A percentile compares a stretch with the other conserved stretches of the same genome.
These are phyloP conservation scores for Vitis hybrid DNA, from an alignment of 177 flowering plant genomes.

Conservation along the genomic window DNA sequence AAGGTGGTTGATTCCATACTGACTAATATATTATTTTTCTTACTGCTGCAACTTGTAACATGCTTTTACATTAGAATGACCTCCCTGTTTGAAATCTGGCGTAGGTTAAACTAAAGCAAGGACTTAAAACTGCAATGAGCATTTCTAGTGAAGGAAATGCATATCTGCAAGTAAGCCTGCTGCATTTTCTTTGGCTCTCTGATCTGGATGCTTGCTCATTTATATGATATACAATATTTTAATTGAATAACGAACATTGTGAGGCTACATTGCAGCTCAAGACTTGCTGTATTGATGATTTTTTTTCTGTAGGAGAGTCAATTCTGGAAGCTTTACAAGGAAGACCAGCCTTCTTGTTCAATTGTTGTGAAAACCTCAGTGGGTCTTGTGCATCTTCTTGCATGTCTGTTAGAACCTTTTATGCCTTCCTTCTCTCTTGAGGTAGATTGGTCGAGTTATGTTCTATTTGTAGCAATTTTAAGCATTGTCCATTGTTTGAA, in stretches of 20 bases:
- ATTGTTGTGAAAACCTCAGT: conserved; percentile 79
- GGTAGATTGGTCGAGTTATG: conserved; percentile 37
- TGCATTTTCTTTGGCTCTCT: background rate
- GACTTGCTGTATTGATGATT: background rate
- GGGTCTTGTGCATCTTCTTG: conserved; percentile 85
- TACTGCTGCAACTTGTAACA: too few species aligned
- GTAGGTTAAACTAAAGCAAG: conserved; percentile 94
- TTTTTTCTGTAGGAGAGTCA: conserved; percentile 60
- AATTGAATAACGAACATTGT: too few species aligned
- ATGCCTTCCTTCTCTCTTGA: conserved; percentile 89
- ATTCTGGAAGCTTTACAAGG: conserved; percentile 95
- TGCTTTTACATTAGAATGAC: too few species aligned
- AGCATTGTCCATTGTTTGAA: background rate
- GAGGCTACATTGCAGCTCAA: too few species aligned
- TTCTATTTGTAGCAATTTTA: too few species aligned
- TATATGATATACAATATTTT: background rate
- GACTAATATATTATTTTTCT: too few species aligned
- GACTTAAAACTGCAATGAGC: conserved; percentile 84
- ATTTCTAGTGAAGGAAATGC: conserved; percentile 92
- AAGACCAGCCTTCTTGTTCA: conserved; percentile 63
- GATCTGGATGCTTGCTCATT: background rate
- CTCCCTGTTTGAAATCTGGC: conserved; percentile 1
- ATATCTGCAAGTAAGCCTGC: conserved; percentile 75
- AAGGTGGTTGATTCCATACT: conserved; percentile 47
- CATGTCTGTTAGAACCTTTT: conserved; percentile 87